Conservation (phyloP, 164 flowering plant genomes). For the Vitis riparia region DNA sequence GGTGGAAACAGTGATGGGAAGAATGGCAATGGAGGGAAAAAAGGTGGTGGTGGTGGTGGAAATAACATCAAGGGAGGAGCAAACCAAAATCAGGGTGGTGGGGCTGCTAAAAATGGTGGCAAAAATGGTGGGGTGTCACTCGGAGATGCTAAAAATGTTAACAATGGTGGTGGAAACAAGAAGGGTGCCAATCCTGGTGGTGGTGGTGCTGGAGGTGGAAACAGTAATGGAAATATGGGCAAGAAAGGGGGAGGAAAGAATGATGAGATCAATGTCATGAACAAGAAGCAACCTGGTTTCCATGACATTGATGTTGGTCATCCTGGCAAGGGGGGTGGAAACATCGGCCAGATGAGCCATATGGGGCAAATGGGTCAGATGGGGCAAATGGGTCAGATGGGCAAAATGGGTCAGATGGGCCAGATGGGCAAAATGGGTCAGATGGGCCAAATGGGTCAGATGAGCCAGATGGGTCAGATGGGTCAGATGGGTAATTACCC, state of each 20-base stretch:
- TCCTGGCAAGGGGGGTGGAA: slow-evolving; percentile 8
- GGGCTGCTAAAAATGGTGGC: slow-evolving; percentile 19
- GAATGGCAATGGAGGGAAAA: slow-evolving; percentile 26
- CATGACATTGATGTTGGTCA: slow-evolving; percentile 13
- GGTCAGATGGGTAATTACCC: slow-evolving; percentile 27
- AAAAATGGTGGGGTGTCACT: slow-evolving; percentile 3
- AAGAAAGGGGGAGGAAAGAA: slow-evolving; percentile 10
- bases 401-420: slow-evolving; percentile 17
- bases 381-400: slow-evolving; percentile 17
- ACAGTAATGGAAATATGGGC: slow-evolving; percentile 18
- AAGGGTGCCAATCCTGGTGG: slow-evolving; percentile 25
- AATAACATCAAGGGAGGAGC: slow-evolving; percentile 27
- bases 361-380: not conserved
- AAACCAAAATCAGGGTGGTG: slow-evolving; percentile 15
- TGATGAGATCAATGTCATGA: slow-evolving; percentile 15
- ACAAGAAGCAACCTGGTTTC: slow-evolving; percentile 14
- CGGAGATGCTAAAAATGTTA: slow-evolving; percentile 10
- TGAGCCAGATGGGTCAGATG: slow-evolving; percentile 21
- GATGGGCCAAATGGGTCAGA: slow-evolving; percentile 23
- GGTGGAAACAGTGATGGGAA: slow-evolving; percentile 21
- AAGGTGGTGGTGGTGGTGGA: slow-evolving; percentile 21
- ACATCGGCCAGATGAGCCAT: slow-evolving; percentile 10
- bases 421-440: slow-evolving; percentile 14
- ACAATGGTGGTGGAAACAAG: slow-evolving; percentile 13
- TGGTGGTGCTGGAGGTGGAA: slow-evolving; percentile 5